Conservation (phyloP, 2,329 filamentous ascomycete species). For the Alternaria sp. region DNA sequence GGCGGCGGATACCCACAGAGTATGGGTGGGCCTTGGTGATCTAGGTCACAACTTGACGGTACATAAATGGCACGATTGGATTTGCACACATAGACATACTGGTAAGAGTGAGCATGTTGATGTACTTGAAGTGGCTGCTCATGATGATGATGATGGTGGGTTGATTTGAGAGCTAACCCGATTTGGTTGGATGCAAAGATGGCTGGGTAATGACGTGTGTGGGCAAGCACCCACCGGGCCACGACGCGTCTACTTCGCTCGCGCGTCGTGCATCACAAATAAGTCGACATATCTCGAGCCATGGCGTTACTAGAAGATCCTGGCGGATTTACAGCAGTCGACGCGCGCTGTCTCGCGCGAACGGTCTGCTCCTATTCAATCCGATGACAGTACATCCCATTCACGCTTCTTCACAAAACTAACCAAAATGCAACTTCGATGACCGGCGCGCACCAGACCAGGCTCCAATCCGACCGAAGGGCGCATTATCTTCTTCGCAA, state of each 20-base stretch:
- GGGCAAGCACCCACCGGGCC: background rate
- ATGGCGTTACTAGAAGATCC: background rate
- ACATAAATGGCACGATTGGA: background rate
- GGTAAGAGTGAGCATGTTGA: background rate
- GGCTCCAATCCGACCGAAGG: background rate
- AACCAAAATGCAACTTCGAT: background rate
- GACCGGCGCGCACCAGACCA: background rate
- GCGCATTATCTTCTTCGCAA: background rate
- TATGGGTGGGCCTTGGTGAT: slow-evolving; percentile 16
- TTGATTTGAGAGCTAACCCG: background rate
- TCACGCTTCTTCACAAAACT: background rate
- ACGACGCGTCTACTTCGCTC: background rate
- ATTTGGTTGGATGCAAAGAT: background rate
- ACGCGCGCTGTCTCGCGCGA: background rate
- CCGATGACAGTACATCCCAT: background rate
- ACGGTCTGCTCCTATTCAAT: background rate
- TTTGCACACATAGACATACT: background rate
- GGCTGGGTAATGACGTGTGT: background rate
- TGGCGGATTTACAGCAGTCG: background rate
- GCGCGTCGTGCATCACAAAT: background rate
- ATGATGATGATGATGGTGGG: background rate
- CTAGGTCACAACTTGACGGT: background rate
- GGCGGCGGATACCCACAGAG: slow-evolving; percentile 9
- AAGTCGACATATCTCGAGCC: background rate
- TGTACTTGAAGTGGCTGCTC: background rate